Conservation (phyloP, 441 rosid species). For the Pelargonium cotyledonis region DNA sequence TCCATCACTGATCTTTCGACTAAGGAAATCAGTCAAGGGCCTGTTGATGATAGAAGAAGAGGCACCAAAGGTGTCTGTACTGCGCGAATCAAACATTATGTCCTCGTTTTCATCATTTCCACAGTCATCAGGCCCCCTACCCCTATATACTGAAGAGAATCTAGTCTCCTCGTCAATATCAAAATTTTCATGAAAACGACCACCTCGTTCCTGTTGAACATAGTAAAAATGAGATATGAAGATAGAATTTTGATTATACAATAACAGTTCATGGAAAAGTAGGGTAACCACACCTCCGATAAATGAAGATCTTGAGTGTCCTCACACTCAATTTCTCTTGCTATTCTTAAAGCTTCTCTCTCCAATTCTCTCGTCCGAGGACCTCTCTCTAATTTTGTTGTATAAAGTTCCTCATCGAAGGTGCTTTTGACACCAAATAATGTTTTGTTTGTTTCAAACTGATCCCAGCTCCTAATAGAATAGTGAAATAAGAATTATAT, state of each 20-base stretch:
- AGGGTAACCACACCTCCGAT: slow-evolving; percentile 56
- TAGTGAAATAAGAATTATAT: slow-evolving; percentile 16
- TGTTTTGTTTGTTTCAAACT: slow-evolving; percentile 65
- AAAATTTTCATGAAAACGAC: slow-evolving; percentile 41
- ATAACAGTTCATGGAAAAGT: slow-evolving; percentile 8
- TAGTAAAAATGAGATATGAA: slow-evolving; percentile 17
- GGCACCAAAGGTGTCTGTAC: slow-evolving; percentile 63
- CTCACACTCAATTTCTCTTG: slow-evolving; percentile 91
- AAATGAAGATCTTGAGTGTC: slow-evolving; percentile 80
- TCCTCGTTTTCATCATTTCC: slow-evolving; percentile 75
- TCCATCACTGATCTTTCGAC: slow-evolving; percentile 34
- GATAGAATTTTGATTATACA: slow-evolving; percentile 8
- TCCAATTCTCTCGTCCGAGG: slow-evolving; percentile 55
- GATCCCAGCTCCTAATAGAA: slow-evolving; percentile 68
- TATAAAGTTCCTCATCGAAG: slow-evolving; percentile 77
- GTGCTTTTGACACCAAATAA: slow-evolving; percentile 87
- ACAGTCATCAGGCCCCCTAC: slow-evolving; percentile 52
- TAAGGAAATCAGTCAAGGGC: slow-evolving; percentile 33
- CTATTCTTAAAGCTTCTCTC: slow-evolving; percentile 74
- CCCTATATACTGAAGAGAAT: slow-evolving; percentile 70
- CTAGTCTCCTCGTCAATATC: slow-evolving; percentile 85
- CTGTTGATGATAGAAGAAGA: slow-evolving; percentile 34
- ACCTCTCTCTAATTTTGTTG: slow-evolving; percentile 77
- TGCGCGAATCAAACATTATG: slow-evolving; percentile 48
- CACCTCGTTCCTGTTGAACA: slow-evolving; percentile 78